phyloP scores from a whole-genome alignment of 106 monocot genomes.

The Allium sativum region DNA sequence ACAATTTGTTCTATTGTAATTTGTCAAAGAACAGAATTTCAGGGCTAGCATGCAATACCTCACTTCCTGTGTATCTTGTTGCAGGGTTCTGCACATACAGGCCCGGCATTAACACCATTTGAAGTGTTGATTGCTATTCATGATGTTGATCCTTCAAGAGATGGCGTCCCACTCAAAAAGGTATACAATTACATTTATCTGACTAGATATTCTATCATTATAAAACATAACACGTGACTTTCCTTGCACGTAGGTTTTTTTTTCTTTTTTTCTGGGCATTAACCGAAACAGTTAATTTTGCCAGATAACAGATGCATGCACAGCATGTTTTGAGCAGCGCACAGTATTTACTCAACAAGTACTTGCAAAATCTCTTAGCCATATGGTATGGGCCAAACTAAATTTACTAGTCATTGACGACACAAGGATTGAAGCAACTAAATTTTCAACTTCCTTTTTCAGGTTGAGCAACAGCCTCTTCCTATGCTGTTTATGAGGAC shows the following conservation, averaged over 20 bases:
- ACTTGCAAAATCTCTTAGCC: conserved; percentile 67
- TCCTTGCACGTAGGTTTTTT: neutral
- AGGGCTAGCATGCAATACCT: neutral
- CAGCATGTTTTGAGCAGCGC: conserved; percentile 93
- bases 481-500: conserved; percentile 97
- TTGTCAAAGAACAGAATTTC: neutral
- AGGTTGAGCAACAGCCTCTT: conserved; percentile 72
- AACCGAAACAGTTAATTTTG: neutral
- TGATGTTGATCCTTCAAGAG: conserved; percentile 77
- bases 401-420: neutral
- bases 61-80: neutral
- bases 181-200: conserved; percentile 11
- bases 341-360: conserved; percentile 98
- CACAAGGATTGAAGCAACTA: neutral
- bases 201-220: too few species aligned
- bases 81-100: conserved; percentile 96
- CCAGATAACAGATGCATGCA: conserved; percentile 93
- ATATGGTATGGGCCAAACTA: conserved; percentile 47
- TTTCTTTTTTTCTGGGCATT: neutral
- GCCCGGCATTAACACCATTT: conserved; percentile 85
- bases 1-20: too few species aligned
- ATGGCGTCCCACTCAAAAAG: conserved; percentile 80
- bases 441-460: conserved; percentile 8
- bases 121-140: conserved; percentile 97
- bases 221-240: neutral